Base-by-base conservation (phyloP, 129 eudicot genomes). In the Artemisia tridentata region DNA sequence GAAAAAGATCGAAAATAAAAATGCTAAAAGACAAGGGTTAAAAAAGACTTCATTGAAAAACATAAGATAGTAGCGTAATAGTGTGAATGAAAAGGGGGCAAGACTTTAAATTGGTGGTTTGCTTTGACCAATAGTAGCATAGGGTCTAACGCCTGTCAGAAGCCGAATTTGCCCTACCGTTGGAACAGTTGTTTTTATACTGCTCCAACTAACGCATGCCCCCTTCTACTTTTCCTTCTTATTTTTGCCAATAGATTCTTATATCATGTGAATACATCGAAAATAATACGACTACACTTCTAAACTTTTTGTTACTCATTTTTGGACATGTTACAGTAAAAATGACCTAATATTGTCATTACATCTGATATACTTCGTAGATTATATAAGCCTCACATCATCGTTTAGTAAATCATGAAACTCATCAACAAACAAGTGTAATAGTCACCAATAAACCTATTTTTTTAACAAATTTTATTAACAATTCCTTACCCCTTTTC, bases 31-130 rank as follows among this genome's bases (percentile, higher is more conserved):
- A 41, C 11, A 19, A 15, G 58, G 25, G 75, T n/a, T 41, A 71
- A 57, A 72, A 23, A 15, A 21, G 18, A 72, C 29, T 16, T 25
- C 3, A 46, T 0, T 23, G 49, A 20, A 72, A 46, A n/a, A 19
- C 50, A 50, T 34, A 52, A 65, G 68, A 63, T 0, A 0, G 55
- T 51, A 61, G 31, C 31, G 48, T 72, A 61, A 50, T 10, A 48
- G 62, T 12, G 79, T 17, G 61, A 56, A 75, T 75, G 68, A 75
- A 75, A 67, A n/a, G n/a, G n/a, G n/a, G n/a, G n/a, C n/a, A n/a
- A n/a, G n/a, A n/a, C n/a, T 73, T 31, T 62, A 21, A 73, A 63
- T 34, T 38, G 10, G 52, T 31, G 11, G 13, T 63, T 73, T 31
- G 71, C 9, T 73, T 73, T 73, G 77, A 62, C 77, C 51, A 9